A percentile compares a stretch with the other conserved stretches of the same genome.
Evolutionary conservation across 179 eudicot species (phyloP).

Genomic region (Silene vulgaris): DNA sequence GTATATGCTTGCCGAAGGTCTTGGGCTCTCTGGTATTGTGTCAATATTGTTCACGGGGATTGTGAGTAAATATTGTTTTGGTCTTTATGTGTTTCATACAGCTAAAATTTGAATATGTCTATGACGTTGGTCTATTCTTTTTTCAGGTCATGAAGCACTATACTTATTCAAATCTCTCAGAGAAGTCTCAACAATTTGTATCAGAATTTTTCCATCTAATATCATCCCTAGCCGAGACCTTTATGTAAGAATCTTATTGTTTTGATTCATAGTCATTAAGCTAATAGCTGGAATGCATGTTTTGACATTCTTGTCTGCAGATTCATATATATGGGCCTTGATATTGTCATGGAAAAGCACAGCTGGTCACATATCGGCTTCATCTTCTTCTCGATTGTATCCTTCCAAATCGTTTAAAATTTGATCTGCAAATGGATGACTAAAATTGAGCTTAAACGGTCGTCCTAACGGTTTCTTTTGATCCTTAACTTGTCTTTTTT

Average conservation of each 20-base stretch:
- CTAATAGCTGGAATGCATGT: not conserved
- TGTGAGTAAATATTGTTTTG: conserved; percentile 47
- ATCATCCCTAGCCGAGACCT: conserved; percentile 97
- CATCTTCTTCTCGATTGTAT: conserved; percentile 96
- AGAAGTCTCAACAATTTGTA: conserved; percentile 84
- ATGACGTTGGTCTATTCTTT: not conserved
- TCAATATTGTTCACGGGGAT: conserved; percentile 98
- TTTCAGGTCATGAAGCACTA: conserved; percentile 98
- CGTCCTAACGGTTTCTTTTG: conserved; percentile 15
- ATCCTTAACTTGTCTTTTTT: conserved; percentile 50
- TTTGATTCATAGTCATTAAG: conserved; percentile 4
- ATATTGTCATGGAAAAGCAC: conserved; percentile 95
- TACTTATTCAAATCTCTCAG: conserved; percentile 81
- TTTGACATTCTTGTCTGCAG: conserved; percentile 38
- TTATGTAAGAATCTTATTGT: conserved; percentile 59
- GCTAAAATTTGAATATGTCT: conserved; percentile 19
- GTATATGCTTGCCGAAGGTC: conserved; percentile 99
- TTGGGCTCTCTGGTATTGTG: conserved; percentile 97
- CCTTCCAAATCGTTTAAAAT: conserved; percentile 38
- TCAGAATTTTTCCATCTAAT: conserved; percentile 94
- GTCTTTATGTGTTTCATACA: conserved; percentile 7
- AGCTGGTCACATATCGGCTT: conserved; percentile 98
- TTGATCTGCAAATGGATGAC: conserved; percentile 7
- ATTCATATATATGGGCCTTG: conserved; percentile 98
- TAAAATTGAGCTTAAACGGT: not conserved